Base-by-base conservation (phyloP, 306 rosid genomes). In the Fragaria ananassa region DNA sequence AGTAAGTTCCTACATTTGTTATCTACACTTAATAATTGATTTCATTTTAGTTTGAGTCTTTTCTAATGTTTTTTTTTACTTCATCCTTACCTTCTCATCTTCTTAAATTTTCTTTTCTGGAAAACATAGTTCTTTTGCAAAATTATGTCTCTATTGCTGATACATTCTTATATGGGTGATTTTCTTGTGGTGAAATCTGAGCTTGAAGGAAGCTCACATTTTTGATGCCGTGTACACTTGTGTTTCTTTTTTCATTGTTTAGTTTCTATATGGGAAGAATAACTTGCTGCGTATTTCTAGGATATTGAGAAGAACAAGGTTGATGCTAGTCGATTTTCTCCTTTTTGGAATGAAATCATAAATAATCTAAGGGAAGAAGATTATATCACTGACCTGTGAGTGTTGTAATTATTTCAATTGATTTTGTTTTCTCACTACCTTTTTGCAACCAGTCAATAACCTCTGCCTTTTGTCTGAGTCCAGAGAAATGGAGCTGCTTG, bases 261-360 rank as follows among this genome's bases (percentile, higher is more conserved):
- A 9, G 45, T 53, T 31, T 3, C 5, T 39, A 35, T 72, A 72
- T n/a, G 70, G 54, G 56, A 47, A 76, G 51, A 70, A 83, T 42
- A 78, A 18, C 10, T 41, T n/a, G 75, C n/a, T 46, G 42, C 75
- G 60, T 64, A 27, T 84, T 44, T 84, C 79, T 76, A 94, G 98
- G 90, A 45, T 71, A 29, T 78, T 61, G 97, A 85, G 82, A 85
- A 79, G 71, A 78, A 75, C 71, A 93, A 87, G 89, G 80, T 89
- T 63, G 93, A 94, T 83, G 97, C 98, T 85, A 83, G 89, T 51
- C 93, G 82, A 65, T 94, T 94, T 78, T 85, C 95, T 66, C 98
- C 98, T 13, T 89, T 90, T 85, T 94, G 98, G 98, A 92, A 94
- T 85, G 98, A 94, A 81, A 91, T 94, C 73, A 68, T 92, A 63